Percentiles rank a stretch among this genome's conserved stretches.
Evolutionary conservation across 2,329 filamentous ascomycete species (phyloP).

Genomic region (Pseudogymnoascus sp.): DNA sequence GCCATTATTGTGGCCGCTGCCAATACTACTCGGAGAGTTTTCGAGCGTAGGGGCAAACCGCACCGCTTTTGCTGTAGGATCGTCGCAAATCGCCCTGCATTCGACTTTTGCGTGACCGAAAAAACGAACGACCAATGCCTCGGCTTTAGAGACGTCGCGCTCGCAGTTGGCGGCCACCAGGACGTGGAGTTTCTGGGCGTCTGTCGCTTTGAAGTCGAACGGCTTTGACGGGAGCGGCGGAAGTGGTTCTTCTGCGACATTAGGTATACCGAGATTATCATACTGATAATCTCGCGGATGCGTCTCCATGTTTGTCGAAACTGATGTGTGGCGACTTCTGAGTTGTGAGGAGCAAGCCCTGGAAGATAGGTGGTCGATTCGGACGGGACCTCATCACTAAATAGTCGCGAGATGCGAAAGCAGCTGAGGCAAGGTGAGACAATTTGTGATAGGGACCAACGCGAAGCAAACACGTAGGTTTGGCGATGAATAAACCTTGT

Average conservation of each 20-base stretch:
- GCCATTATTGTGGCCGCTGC: not conserved
- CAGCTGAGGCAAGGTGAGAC: not conserved
- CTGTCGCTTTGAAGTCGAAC: conserved; percentile 33
- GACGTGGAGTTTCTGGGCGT: conserved; percentile 48
- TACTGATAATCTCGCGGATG: not conserved
- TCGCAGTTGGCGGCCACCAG: conserved; percentile 59
- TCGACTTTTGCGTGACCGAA: conserved; percentile 56
- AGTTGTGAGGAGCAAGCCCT: conserved; percentile 1
- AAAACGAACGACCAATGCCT: conserved; percentile 56
- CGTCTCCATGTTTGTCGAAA: not conserved
- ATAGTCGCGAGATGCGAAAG: conserved; percentile 2
- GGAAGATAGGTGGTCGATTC: not conserved
- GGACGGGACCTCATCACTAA: conserved; percentile 6
- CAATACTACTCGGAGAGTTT: conserved; percentile 19
- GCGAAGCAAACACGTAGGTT: conserved; percentile 4
- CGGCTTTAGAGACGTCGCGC: conserved; percentile 56
- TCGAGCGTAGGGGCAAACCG: conserved; percentile 33
- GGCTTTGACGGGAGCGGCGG: conserved; percentile 18
- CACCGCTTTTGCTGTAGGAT: conserved; percentile 52
- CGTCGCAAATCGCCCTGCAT: conserved; percentile 54
- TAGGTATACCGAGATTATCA: not conserved
- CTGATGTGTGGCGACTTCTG: not conserved
- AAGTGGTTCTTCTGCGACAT: conserved; percentile 12
- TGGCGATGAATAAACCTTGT: not conserved
- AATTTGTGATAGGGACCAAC: not conserved